Percentiles rank a stretch among this genome's conserved stretches.
These are phyloP conservation scores for Quercus suber DNA, from an alignment of 306 rosid species.

Conservation along the genomic window DNA sequence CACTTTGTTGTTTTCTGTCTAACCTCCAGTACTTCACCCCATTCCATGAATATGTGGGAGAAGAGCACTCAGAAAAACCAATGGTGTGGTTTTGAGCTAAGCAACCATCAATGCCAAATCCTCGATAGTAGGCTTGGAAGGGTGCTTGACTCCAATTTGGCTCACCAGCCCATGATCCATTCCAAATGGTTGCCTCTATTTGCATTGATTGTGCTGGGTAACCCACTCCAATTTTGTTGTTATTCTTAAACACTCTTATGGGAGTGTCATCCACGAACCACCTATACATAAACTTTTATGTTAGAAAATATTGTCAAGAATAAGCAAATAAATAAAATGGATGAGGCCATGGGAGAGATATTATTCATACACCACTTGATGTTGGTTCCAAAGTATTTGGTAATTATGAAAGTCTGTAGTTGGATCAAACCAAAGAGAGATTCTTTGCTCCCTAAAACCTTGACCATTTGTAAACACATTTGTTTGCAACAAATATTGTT, in stretches of 20 bases:
- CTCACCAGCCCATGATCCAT: conserved; percentile 16
- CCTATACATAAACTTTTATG: not conserved
- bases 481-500: conserved; percentile 17
- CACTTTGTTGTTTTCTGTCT: not conserved
- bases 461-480: conserved; percentile 15
- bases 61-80: not conserved
- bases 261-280: conserved; percentile 24
- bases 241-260: conserved; percentile 28
- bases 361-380: conserved; percentile 19
- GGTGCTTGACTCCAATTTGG: conserved; percentile 30
- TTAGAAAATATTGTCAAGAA: not conserved
- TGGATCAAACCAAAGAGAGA: conserved; percentile 27
- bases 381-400: conserved; percentile 23
- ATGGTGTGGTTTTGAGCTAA: too few relatives aligned
- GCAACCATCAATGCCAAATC: conserved; percentile 19
- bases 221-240: not conserved
- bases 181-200: conserved; percentile 26
- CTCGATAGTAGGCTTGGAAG: conserved; percentile 16
- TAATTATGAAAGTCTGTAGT: conserved; percentile 21
- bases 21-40: not conserved
- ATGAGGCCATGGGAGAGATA: not conserved
- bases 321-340: not conserved
- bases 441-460: conserved; percentile 17
- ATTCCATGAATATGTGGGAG: conserved; percentile 24
- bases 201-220: conserved; percentile 21